Evolutionary conservation across 371 early-diverging fungal species (phyloP).

Genomic region (Parasitella parasitica): DNA sequence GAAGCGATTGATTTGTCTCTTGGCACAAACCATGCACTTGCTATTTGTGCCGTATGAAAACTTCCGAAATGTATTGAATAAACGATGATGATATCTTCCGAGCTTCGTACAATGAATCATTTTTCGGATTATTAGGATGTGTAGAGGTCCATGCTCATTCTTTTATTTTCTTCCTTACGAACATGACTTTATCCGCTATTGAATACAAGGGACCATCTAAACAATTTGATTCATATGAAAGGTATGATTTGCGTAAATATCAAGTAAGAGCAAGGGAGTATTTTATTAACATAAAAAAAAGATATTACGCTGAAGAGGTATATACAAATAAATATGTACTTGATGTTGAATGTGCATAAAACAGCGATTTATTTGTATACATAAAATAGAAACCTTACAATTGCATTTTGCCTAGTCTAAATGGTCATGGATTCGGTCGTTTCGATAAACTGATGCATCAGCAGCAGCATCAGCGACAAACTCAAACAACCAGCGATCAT

Average conservation of each 20-base stretch:
- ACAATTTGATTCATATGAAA: not conserved
- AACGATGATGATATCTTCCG: not conserved
- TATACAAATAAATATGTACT: not conserved
- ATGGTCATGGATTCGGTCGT: conserved; percentile 10
- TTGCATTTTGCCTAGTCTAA: conserved; percentile 4
- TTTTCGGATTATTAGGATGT: not conserved
- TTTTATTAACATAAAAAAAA: not conserved
- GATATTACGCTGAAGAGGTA: not conserved
- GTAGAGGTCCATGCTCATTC: not conserved
- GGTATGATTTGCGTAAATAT: not conserved
- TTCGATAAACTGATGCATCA: conserved; percentile 23
- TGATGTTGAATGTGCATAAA: not conserved
- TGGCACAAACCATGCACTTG: conserved; percentile 54
- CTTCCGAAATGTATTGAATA: not conserved
- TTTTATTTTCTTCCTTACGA: not conserved
- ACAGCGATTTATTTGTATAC: conserved; percentile 45
- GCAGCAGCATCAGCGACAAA: conserved; percentile 7
- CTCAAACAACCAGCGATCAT: not conserved
- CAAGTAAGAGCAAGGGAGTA: not conserved
- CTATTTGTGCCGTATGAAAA: conserved; percentile 24
- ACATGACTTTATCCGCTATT: not conserved
- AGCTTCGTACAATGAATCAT: not conserved
- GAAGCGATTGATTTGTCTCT: conserved; percentile 45
- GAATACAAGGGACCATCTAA: not conserved
- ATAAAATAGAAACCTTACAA: conserved; percentile 38